Conservation (phyloP, 148 eudicot genomes). For the Vaccinium macrocarpon region DNA sequence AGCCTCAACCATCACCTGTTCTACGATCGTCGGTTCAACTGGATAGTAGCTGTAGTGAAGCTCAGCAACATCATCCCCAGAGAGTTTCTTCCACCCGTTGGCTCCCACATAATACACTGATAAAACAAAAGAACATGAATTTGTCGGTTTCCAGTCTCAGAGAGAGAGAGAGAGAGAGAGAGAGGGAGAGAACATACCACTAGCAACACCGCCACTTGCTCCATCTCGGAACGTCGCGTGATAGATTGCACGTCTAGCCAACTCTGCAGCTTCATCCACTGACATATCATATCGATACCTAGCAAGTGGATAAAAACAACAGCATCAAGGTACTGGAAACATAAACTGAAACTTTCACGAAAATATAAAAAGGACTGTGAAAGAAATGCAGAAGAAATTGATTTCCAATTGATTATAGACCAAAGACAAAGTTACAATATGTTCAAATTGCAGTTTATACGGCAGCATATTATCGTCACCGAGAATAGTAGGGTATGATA, state of each 20-base stretch:
- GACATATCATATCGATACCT: slow-evolving; percentile 55
- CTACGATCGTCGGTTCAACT: slow-evolving; percentile 49
- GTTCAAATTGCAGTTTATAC: not conserved
- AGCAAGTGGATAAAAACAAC: not conserved
- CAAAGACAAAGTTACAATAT: not conserved
- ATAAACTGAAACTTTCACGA: not conserved
- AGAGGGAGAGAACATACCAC: slow-evolving; percentile 43
- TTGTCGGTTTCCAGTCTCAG: not conserved
- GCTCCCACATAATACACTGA: slow-evolving; percentile 87
- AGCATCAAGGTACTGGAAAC: not conserved
- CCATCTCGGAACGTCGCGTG: slow-evolving; percentile 97
- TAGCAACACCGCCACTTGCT: slow-evolving; percentile 97
- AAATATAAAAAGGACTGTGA: not conserved
- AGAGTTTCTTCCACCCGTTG: slow-evolving; percentile 86
- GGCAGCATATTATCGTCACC: not conserved
- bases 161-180: no score
- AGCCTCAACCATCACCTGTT: slow-evolving; percentile 84
- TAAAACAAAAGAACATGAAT: not conserved
- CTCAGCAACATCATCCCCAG: slow-evolving; percentile 94
- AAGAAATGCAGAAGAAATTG: not conserved
- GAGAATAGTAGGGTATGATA: not conserved
- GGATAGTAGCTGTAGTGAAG: slow-evolving; percentile 83
- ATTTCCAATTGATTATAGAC: slow-evolving; percentile 2
- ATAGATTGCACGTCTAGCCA: slow-evolving; percentile 85
- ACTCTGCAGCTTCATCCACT: slow-evolving; percentile 77